Evolutionary conservation across 208 protist genomes (phyloP), one percentile per base, ranked within the genome.

Genomic region (Acanthamoeba quina): DNA sequence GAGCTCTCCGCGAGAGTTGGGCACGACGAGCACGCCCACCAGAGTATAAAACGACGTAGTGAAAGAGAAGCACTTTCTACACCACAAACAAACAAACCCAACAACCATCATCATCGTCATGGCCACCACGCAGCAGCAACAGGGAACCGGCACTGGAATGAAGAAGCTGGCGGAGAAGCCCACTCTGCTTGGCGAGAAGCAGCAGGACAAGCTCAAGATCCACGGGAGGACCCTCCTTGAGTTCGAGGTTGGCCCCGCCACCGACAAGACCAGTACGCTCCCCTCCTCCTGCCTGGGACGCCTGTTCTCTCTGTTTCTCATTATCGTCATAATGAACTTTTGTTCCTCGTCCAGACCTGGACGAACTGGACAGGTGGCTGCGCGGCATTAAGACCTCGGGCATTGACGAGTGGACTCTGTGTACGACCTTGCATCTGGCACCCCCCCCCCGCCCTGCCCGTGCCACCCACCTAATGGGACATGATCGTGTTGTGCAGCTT

Each of bases 161-260:
- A 86, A 15, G 78, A 86, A 86, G 78, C 78, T 86, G 19, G 78
- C 78, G 7, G 49, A 86, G 19, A 86, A 86, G 78, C 78, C 78
- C 9, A 86, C 29, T 10, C 78, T 86, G n/a, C 6, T 62, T 26
- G 34, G n/a, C 29, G 78, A 86, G 49, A 54, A 86, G 52, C 78
- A 86, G 78, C 78, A 86, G 78, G 58, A 91, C 26, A 91, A 91
- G 85, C 56, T 91, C n/a, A 89, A 89, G 85, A 91, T 72, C 31
- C 85, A 91, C 29, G 85, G 85, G 5, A 66, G 85, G 19, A 91
- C 85, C 5, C 64, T 91, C 2, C 37, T 91, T 0, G 85, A 91
- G 85, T 91, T 91, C 34, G 56, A 76, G 56, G 56, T 91, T 24
- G 85, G 85, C 0, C 85, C 85, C 0, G 64, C 56, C 41, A 74